Conservation (phyloP, 2,329 filamentous ascomycete genomes). For the Penicillium fuscoglaucum region DNA sequence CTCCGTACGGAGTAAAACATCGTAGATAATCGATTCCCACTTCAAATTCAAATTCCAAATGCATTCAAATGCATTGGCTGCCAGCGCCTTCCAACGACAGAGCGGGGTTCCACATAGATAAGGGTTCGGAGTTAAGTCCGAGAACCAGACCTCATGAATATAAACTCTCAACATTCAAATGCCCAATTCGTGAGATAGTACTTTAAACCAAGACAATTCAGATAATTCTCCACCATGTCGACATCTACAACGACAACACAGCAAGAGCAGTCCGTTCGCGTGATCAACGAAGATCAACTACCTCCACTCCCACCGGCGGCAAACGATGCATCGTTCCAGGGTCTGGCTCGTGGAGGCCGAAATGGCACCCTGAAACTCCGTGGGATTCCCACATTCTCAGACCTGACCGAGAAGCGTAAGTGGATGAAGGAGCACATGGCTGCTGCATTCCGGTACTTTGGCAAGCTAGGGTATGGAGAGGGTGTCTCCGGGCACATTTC, state of each 20-base stretch:
- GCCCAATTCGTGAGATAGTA: neutral
- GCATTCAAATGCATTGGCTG: neutral
- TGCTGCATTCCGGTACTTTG: conserved; percentile 45
- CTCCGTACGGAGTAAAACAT: too few relatives aligned
- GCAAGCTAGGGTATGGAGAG: conserved; percentile 43
- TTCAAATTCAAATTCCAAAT: neutral
- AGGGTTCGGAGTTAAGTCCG: conserved; percentile 10
- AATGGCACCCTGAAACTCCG: conserved; percentile 38
- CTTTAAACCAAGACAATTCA: neutral
- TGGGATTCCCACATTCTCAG: conserved; percentile 42
- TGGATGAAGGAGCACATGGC: conserved; percentile 55
- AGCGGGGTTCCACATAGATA: conserved; percentile 19
- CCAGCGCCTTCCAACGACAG: conserved; percentile 25
- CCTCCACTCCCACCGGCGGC: conserved; percentile 25
- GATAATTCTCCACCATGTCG: conserved; percentile 11
- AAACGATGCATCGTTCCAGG: conserved; percentile 35
- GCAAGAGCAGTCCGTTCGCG: conserved; percentile 19
- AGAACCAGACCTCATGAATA: neutral
- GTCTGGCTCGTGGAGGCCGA: conserved; percentile 38
- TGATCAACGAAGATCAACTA: conserved; percentile 24
- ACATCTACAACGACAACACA: conserved; percentile 19
- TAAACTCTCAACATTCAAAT: neutral
- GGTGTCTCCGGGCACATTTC: conserved; percentile 47
- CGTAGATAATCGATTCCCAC: neutral
- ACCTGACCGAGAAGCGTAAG: conserved; percentile 49